A percentile compares a stretch with the other conserved stretches of the same genome.
Evolutionary conservation across 148 eudicot genomes (phyloP).

Genomic region (Polygonum maritimum): DNA sequence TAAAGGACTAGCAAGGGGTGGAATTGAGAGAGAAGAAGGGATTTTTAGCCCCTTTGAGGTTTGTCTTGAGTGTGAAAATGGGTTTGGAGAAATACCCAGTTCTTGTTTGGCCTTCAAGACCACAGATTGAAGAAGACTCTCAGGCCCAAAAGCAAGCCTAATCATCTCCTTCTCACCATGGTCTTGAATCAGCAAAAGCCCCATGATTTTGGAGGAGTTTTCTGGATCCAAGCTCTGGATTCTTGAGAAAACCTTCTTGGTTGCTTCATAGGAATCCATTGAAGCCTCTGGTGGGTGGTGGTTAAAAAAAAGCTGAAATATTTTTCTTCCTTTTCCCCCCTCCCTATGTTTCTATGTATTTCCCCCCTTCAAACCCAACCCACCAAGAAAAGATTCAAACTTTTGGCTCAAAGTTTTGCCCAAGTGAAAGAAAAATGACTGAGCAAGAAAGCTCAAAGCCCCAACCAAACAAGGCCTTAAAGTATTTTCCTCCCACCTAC

Average conservation of each 20-base stretch:
- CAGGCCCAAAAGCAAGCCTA: conserved; percentile 31
- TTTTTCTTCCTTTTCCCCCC: not conserved
- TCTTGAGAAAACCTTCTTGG: conserved; percentile 26
- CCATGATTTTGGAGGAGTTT: conserved; percentile 31
- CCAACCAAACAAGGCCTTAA: not conserved
- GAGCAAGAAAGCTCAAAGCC: conserved; percentile 5
- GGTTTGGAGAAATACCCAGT: conserved; percentile 26
- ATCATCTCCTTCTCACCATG: conserved; percentile 27
- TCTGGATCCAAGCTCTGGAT: conserved; percentile 36
- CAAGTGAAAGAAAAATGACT: not conserved
- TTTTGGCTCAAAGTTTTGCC: not conserved
- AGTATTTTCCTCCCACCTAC: not conserved
- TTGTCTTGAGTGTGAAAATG: conserved; percentile 30
- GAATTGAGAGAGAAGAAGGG: conserved; percentile 40
- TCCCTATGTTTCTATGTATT: not conserved
- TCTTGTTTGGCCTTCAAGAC: conserved; percentile 19
- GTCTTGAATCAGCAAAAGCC: conserved; percentile 28
- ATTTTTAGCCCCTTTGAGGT: conserved; percentile 24
- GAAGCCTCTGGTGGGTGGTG: not conserved
- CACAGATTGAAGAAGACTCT: conserved; percentile 19
- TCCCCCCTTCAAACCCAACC: conserved; percentile 10
- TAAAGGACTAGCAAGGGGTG: conserved; percentile 15
- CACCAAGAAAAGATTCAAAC: not conserved
- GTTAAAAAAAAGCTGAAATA: not conserved
- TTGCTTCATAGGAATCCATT: conserved; percentile 32